phyloP scores from a whole-genome alignment of 345 rosid genomes.

The Excoecaria cochinchinensis region DNA sequence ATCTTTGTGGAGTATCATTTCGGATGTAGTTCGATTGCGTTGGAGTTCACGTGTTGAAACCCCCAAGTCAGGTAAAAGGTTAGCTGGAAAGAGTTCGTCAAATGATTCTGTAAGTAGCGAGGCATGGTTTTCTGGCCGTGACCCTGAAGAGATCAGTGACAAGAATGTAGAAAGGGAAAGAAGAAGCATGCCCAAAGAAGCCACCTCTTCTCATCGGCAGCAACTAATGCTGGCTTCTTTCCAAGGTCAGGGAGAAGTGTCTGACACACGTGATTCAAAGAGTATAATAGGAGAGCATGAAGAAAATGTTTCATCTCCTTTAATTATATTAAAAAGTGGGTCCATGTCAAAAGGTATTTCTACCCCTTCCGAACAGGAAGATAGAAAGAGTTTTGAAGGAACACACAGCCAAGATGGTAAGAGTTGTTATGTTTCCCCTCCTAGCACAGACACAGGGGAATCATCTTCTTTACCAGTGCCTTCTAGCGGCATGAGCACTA shows the following conservation, averaged over 20 bases:
- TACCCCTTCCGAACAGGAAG: conserved; percentile 42
- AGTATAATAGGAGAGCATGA: conserved; percentile 36
- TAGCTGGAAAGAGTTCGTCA: conserved; percentile 58
- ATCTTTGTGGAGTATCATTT: conserved; percentile 76
- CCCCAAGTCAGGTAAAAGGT: conserved; percentile 45
- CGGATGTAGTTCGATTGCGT: conserved; percentile 58
- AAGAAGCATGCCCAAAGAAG: conserved; percentile 36
- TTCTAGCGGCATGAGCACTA: conserved; percentile 37
- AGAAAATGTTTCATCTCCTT: conserved; percentile 33
- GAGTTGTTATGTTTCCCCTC: conserved; percentile 24
- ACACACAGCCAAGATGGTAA: conserved; percentile 23
- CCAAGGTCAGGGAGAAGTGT: conserved; percentile 37
- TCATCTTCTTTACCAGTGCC: conserved; percentile 34
- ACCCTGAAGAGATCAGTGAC: conserved; percentile 58
- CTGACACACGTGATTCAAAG: conserved; percentile 27
- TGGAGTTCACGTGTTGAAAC: conserved; percentile 70
- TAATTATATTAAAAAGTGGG: conserved; percentile 39
- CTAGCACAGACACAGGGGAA: conserved; percentile 35
- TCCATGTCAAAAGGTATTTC: conserved; percentile 36
- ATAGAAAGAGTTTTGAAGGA: conserved; percentile 22
- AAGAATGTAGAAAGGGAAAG: conserved; percentile 45
- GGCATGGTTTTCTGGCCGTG: conserved; percentile 86
- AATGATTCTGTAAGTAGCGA: conserved; percentile 63
- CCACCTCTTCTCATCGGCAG: conserved; percentile 34
- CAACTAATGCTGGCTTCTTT: conserved; percentile 36